Conservation (phyloP, 768 basidiomycete species). For the Boletus bicolor region DNA sequence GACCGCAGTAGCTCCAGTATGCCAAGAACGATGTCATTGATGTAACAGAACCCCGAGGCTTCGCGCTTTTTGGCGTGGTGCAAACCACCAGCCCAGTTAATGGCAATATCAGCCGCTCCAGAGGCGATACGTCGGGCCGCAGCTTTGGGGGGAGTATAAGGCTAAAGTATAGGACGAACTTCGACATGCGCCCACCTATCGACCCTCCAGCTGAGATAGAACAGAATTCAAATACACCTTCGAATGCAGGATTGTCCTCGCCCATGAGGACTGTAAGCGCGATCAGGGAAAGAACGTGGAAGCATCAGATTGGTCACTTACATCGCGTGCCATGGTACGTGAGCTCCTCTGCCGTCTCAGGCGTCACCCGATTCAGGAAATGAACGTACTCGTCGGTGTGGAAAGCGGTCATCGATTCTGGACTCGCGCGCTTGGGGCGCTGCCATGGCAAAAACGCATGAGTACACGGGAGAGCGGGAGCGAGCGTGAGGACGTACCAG, state of each 20-base stretch:
- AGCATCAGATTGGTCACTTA: constrained; percentile 35
- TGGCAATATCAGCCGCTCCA: constrained; percentile 77
- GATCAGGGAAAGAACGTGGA: constrained; percentile 1
- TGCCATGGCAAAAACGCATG: constrained; percentile 27
- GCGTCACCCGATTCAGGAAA: constrained; percentile 83
- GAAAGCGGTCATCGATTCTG: constrained; percentile 84
- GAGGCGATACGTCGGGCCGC: constrained; percentile 78
- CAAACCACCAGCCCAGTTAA: constrained; percentile 98
- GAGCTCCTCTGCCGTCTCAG: constrained; percentile 85
- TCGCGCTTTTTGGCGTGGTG: constrained; percentile 99
- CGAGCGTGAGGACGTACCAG: constrained; percentile 46
- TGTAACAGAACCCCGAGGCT: constrained; percentile 98
- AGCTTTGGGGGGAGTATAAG: constrained; percentile 38
- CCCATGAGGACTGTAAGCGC: constrained; percentile 53
- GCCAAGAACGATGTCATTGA: constrained; percentile 95
- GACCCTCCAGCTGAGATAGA: constrained; percentile 96
- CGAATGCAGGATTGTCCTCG: constrained; percentile 95
- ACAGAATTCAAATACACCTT: constrained; percentile 96
- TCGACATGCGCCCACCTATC: constrained; percentile 55
- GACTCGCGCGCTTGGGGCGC: constrained; percentile 68
- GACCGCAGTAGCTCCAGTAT: constrained; percentile 90
- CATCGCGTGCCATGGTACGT: constrained; percentile 85
- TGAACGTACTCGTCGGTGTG: constrained; percentile 99
- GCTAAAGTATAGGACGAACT: background rate
- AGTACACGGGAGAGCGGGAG: background rate